These are phyloP conservation scores for Mycosarcoma maydis DNA, from an alignment of 1,284 basidiomycete genomes.

Conservation along the genomic window DNA sequence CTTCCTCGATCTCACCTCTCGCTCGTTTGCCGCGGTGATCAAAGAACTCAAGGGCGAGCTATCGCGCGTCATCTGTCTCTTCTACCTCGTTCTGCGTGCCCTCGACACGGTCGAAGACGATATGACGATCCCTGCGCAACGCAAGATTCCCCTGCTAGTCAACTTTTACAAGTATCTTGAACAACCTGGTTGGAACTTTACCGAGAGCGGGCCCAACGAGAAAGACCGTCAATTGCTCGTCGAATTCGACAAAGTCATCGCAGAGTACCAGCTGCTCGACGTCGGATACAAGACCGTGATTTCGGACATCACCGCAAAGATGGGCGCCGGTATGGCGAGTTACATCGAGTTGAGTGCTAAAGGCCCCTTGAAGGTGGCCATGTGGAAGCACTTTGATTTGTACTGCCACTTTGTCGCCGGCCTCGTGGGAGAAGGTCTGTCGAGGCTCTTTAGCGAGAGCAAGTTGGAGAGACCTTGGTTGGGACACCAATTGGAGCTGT, in stretches of 20 bases:
- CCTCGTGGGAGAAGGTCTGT: constrained; percentile 94
- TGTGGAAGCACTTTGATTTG: constrained; percentile 82
- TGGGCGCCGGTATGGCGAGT: constrained; percentile 95
- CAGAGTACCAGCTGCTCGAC: constrained; percentile 76
- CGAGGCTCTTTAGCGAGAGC: constrained; percentile 86
- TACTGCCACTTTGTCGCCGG: constrained; percentile 99
- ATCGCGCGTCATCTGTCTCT: constrained; percentile 86
- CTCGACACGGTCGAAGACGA: constrained; percentile 98
- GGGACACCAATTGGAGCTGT: constrained; percentile 82
- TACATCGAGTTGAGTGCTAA: constrained; percentile 70
- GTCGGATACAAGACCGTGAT: constrained; percentile 81
- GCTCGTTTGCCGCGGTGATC: constrained; percentile 92
- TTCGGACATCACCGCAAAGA: constrained; percentile 75
- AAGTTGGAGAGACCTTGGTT: constrained; percentile 83
- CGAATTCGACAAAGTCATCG: constrained; percentile 84
- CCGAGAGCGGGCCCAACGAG: constrained; percentile 83
- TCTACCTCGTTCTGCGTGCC: constrained; percentile 92
- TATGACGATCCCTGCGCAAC: constrained; percentile 88
- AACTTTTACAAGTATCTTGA: constrained; percentile 84
- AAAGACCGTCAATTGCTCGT: constrained; percentile 88
- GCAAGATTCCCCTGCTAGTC: constrained; percentile 87
- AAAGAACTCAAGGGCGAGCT: constrained; percentile 96
- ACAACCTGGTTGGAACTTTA: constrained; percentile 87
- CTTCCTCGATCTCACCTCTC: constrained; percentile 86
- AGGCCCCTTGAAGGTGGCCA: constrained; percentile 48